Evolutionary conservation across 768 basidiomycete genomes (phyloP).

Genomic region (Erythrobasidium yunnanense): DNA sequence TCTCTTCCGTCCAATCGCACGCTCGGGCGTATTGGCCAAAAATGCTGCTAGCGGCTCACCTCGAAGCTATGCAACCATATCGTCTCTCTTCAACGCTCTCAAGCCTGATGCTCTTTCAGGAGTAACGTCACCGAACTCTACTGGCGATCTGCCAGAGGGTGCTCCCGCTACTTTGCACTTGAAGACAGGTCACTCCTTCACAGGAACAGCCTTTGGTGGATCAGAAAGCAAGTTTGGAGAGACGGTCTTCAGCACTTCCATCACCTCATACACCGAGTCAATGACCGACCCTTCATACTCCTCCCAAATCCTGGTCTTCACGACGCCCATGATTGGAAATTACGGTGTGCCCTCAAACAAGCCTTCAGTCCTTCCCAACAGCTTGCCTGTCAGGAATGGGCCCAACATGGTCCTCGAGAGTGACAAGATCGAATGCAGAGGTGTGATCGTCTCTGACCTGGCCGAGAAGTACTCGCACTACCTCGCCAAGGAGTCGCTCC

Average conservation of each 20-base stretch:
- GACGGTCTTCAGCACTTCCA: slow-evolving; percentile 97
- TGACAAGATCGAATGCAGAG: slow-evolving; percentile 75
- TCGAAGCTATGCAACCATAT: slow-evolving; percentile 21
- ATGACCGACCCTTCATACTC: slow-evolving; percentile 99
- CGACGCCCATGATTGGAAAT: slow-evolving; percentile 94
- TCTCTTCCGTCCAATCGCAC: not conserved
- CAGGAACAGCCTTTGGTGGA: slow-evolving; percentile 78
- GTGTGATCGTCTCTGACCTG: slow-evolving; percentile 83
- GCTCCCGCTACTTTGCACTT: slow-evolving; percentile 80
- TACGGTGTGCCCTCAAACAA: slow-evolving; percentile 83
- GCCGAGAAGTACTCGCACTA: slow-evolving; percentile 93
- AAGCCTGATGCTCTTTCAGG: not conserved
- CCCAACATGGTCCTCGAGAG: slow-evolving; percentile 68
- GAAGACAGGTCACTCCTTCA: slow-evolving; percentile 85
- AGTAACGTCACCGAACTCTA: not conserved
- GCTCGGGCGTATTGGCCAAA: too few species aligned
- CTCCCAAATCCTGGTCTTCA: slow-evolving; percentile 96
- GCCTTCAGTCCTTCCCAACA: slow-evolving; percentile 50
- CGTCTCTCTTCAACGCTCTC: not conserved
- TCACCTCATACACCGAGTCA: slow-evolving; percentile 97
- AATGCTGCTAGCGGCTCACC: too few species aligned
- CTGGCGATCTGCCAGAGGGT: slow-evolving; percentile 22
- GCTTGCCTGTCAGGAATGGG: slow-evolving; percentile 56
- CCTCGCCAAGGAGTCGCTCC: slow-evolving; percentile 79
- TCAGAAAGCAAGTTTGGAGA: slow-evolving; percentile 81